Evolutionary conservation across 1,284 basidiomycete species (phyloP), one percentile per base, ranked within the genome.

Genomic region (Cystobasidium pallidum): DNA sequence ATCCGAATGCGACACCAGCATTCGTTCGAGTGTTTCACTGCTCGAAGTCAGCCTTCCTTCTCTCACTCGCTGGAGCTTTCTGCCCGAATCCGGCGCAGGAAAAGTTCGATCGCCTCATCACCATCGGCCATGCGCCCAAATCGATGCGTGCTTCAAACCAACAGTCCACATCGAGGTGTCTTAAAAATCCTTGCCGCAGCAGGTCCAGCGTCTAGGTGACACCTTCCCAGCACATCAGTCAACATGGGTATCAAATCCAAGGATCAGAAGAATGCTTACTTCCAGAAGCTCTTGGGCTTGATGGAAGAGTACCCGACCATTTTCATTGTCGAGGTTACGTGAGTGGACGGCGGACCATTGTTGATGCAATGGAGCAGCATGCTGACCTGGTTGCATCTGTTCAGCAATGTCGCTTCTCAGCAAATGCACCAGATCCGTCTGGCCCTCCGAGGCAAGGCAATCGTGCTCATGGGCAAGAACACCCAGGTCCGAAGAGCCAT

Each of bases 381-480:
- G n/a, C 19, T 26, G 51, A 54, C 51, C 7, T 11, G 51, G 2
- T 19, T 10, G 26, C 24, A 21, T 1, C 51, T 28, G n/a, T 11
- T 39, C 34, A 43, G 36, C 88, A 99, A 99, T 84, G 95, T 99
- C 81, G 92, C 92, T 75, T 98, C 94, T 76, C 96, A 98, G 87
- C 96, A 99, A 85, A 82, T 94, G 92, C 94, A 96, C 82, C 93
- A 96, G 84, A 98, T 99, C 82, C 94, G 96, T 86, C 89, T 92
- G 78, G 86, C 95, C 66, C 89, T 99, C 82, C 93, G 96, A 80
- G 93, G 93, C 81, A 94, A 92, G 83, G 96, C 91, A 86, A 85
- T 94, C 74, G 94, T 99, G 77, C 84, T 99, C 79, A 99, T 99
- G 96, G 95, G 95, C 82, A 99, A 99, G 86, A 99, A 99, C 89